Conservation (phyloP, 768 basidiomycete genomes). For the Amanita brunnescens region DNA sequence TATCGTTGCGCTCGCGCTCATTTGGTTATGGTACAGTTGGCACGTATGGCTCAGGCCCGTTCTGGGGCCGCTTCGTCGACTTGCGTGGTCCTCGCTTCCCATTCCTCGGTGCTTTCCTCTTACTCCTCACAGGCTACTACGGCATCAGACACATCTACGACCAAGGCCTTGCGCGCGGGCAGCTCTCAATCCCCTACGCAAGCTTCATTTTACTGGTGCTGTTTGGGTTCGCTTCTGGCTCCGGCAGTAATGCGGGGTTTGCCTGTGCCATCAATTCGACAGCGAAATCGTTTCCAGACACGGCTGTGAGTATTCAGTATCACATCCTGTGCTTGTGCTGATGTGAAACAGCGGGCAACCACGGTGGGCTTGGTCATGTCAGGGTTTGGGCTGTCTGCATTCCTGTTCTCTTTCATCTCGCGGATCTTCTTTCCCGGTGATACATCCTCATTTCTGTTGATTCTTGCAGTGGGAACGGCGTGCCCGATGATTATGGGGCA, state of each 20-base stretch:
- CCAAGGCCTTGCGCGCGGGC: slow-evolving; percentile 31
- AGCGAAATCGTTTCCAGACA: slow-evolving; percentile 75
- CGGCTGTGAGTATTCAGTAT: slow-evolving; percentile 37
- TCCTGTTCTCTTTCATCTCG: slow-evolving; percentile 76
- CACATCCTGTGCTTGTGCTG: not conserved
- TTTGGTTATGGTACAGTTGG: slow-evolving; percentile 42
- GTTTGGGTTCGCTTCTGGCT: slow-evolving; percentile 67
- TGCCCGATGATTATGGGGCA: slow-evolving; percentile 74
- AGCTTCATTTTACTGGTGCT: slow-evolving; percentile 44
- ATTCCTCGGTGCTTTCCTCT: slow-evolving; percentile 47
- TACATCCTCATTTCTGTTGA: slow-evolving; percentile 65
- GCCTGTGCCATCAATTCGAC: slow-evolving; percentile 69
- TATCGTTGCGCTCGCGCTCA: not conserved
- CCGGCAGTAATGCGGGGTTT: slow-evolving; percentile 68
- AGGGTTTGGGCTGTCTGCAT: slow-evolving; percentile 87
- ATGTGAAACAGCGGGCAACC: slow-evolving; percentile 53
- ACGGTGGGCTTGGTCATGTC: slow-evolving; percentile 74
- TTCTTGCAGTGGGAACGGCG: slow-evolving; percentile 72
- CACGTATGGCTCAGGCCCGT: slow-evolving; percentile 65
- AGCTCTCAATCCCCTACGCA: slow-evolving; percentile 28
- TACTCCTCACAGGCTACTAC: slow-evolving; percentile 63
- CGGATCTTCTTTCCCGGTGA: slow-evolving; percentile 67
- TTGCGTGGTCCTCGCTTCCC: slow-evolving; percentile 60
- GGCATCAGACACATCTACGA: slow-evolving; percentile 57
- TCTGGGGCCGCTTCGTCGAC: slow-evolving; percentile 79